phyloP scores from a whole-genome alignment of 148 eudicot species.

The Chenopodium quinoa region DNA sequence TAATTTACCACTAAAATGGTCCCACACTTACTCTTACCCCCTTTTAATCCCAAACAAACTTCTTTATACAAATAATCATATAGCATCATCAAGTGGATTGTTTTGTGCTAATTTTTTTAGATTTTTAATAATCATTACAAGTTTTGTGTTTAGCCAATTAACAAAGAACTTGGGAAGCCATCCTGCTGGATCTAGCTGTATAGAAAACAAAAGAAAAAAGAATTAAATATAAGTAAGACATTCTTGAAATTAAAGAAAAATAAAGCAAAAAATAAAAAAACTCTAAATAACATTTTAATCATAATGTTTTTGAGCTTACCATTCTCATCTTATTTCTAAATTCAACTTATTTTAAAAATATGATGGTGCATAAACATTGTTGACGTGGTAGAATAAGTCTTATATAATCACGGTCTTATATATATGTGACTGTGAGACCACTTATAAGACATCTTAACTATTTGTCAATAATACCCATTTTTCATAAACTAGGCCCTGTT shows the following conservation, averaged over 20 bases:
- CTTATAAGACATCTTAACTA: too few relatives aligned
- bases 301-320: too few relatives aligned
- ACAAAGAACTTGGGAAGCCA: slow-evolving; percentile 95
- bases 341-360: too few relatives aligned
- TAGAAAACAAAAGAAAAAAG: not conserved
- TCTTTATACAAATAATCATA: slow-evolving; percentile 14
- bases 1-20: not conserved
- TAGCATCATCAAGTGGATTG: slow-evolving; percentile 25
- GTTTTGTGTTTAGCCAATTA: slow-evolving; percentile 78
- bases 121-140: slow-evolving; percentile 88
- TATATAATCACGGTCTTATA: too few relatives aligned
- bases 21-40: not conserved
- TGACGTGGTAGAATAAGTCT: too few relatives aligned
- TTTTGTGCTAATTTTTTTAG: slow-evolving; percentile 66
- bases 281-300: not conserved
- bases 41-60: not conserved
- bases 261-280: not conserved
- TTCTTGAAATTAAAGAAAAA: not conserved
- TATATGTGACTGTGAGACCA: too few relatives aligned
- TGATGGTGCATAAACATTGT: too few relatives aligned
- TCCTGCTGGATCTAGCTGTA: slow-evolving; percentile 94
- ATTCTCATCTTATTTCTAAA: too few relatives aligned
- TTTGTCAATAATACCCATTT: too few relatives aligned
- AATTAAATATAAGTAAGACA: not conserved
- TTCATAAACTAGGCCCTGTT: too few relatives aligned